A percentile compares a stretch with the other conserved stretches of the same genome.
Evolutionary conservation across 495 filamentous ascomycete genomes (phyloP).

Genomic region (Podospora anserina): DNA sequence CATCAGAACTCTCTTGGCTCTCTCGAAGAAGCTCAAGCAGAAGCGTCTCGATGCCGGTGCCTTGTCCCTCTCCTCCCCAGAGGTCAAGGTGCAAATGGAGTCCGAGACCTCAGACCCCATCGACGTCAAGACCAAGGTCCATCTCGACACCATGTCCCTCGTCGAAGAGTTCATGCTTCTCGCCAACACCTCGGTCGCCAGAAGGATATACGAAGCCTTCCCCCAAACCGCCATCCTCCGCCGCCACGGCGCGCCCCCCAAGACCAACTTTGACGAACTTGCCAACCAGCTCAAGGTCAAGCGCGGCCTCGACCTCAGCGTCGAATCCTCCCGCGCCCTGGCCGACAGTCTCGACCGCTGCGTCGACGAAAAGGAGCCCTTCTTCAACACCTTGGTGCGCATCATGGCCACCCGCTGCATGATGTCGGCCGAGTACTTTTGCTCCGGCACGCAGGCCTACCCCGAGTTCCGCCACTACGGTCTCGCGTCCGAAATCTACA

Average conservation of each 20-base stretch:
- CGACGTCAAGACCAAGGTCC: slow-evolving; percentile 90
- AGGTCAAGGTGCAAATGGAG: slow-evolving; percentile 90
- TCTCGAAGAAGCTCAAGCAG: slow-evolving; percentile 91
- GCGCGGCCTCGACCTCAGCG: slow-evolving; percentile 69
- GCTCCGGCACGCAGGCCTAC: slow-evolving; percentile 84
- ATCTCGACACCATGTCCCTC: slow-evolving; percentile 93
- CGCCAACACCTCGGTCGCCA: slow-evolving; percentile 90
- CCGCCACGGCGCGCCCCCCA: slow-evolving; percentile 85
- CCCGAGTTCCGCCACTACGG: slow-evolving; percentile 96
- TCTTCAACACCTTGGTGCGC: slow-evolving; percentile 96
- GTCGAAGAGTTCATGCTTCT: slow-evolving; percentile 99
- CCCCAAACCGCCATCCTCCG: slow-evolving; percentile 93
- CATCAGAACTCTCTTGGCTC: slow-evolving; percentile 80
- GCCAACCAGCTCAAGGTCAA: slow-evolving; percentile 83
- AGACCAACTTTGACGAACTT: slow-evolving; percentile 93
- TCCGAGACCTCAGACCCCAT: slow-evolving; percentile 93
- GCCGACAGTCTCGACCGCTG: slow-evolving; percentile 88
- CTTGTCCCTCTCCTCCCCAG: slow-evolving; percentile 88
- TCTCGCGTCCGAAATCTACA: slow-evolving; percentile 93
- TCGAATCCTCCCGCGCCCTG: slow-evolving; percentile 82
- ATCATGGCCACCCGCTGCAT: slow-evolving; percentile 98
- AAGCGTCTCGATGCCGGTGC: slow-evolving; percentile 96
- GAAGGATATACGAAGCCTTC: slow-evolving; percentile 82
- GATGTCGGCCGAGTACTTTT: slow-evolving; percentile 99
- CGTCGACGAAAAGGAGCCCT: slow-evolving; percentile 77